phyloP scores from a whole-genome alignment of 2,329 filamentous ascomycete species.

The Phaeoacremonium minimum region DNA sequence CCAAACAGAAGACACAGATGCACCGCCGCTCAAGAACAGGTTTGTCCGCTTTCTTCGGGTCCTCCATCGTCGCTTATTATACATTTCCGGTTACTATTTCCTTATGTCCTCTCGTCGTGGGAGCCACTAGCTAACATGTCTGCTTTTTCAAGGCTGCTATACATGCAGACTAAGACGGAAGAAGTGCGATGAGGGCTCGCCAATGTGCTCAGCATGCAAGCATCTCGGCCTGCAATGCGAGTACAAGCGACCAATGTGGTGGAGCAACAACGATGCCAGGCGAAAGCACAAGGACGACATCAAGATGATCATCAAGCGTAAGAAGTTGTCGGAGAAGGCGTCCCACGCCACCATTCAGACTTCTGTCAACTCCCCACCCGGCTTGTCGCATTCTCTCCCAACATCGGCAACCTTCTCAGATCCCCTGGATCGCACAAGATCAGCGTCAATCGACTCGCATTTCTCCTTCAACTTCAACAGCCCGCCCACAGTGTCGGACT shows the following conservation, averaged over 20 bases:
- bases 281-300: slow-evolving; percentile 88
- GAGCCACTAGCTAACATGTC: slow-evolving; percentile 23
- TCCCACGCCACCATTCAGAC: slow-evolving; percentile 48
- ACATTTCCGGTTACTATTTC: slow-evolving; percentile 1
- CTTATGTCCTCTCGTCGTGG: slow-evolving; percentile 1
- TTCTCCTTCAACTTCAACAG: slow-evolving; percentile 73
- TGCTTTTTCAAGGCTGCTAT: slow-evolving; percentile 52
- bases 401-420: slow-evolving; percentile 79
- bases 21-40: slow-evolving; percentile 92
- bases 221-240: slow-evolving; percentile 83
- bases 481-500: slow-evolving; percentile 47
- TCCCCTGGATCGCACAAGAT: slow-evolving; percentile 66
- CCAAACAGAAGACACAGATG: slow-evolving; percentile 77
- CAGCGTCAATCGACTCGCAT: slow-evolving; percentile 76
- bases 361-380: slow-evolving; percentile 65
- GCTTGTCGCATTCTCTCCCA: slow-evolving; percentile 75
- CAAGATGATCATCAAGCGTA: slow-evolving; percentile 96
- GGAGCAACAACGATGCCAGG: slow-evolving; percentile 87
- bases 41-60: slow-evolving; percentile 43
- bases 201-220: slow-evolving; percentile 62
- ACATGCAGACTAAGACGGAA: slow-evolving; percentile 64
- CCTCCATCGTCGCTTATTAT: slow-evolving; percentile 13
- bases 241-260: slow-evolving; percentile 96
- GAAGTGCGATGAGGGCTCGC: slow-evolving; percentile 64
- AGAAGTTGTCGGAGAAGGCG: slow-evolving; percentile 87